Percentiles rank a stretch among this genome's conserved stretches.
phyloP scores from a whole-genome alignment of 164 flowering plant species.

The Tinospora cordifolia region DNA sequence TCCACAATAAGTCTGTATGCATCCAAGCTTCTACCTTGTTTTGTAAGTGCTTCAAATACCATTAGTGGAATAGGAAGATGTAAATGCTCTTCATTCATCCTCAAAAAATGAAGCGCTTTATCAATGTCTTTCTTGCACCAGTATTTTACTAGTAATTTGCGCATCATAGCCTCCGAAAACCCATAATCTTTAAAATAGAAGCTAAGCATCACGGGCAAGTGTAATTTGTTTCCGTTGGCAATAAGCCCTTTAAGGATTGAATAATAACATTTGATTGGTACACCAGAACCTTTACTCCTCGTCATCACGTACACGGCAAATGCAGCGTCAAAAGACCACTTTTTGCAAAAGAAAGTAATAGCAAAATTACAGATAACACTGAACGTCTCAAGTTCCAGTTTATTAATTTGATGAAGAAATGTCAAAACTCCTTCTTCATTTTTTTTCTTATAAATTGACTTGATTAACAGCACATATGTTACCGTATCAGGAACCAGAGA shows the following conservation, averaged over 20 bases:
- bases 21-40: conserved; percentile 49
- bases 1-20: conserved; percentile 50
- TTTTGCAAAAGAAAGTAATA: conserved; percentile 46
- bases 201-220: conserved; percentile 30
- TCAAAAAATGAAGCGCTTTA: conserved; percentile 36
- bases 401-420: conserved; percentile 33
- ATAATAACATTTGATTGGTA: conserved; percentile 35
- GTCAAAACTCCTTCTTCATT: conserved; percentile 41
- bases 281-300: conserved; percentile 33
- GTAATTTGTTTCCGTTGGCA: conserved; percentile 21
- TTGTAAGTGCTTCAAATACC: conserved; percentile 35
- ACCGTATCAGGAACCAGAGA: conserved; percentile 33
- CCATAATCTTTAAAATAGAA: conserved; percentile 51
- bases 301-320: conserved; percentile 29
- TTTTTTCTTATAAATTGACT: conserved; percentile 24
- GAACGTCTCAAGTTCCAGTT: conserved; percentile 20
- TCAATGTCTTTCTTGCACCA: conserved; percentile 41
- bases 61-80: conserved; percentile 27
- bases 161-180: conserved; percentile 28
- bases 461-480: conserved; percentile 33
- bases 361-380: conserved; percentile 33
- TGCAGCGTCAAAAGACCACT: conserved; percentile 36
- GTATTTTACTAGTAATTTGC: conserved; percentile 31
- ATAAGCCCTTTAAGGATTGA: conserved; percentile 37
- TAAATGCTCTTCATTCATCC: conserved; percentile 19